Base-by-base conservation (phyloP, 2,329 filamentous ascomycete species). In the Phialophora tarda region DNA sequence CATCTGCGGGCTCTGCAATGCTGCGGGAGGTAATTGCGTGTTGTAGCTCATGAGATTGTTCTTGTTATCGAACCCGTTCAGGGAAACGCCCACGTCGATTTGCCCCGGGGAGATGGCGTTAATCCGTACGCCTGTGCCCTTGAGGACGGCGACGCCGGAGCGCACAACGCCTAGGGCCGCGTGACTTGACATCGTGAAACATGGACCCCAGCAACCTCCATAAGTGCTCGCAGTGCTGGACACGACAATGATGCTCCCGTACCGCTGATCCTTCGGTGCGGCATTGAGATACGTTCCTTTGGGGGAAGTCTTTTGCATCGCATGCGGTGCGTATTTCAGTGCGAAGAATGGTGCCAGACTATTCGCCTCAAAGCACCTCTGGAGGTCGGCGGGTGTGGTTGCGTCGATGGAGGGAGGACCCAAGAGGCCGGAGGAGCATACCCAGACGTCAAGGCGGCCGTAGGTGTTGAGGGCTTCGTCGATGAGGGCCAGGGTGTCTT, bases 231-330 rank as follows among this genome's bases (percentile, higher is more conserved):
- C 86, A 0, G 87, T 85, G 53, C 79, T 83, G 21, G 82, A 82
- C 2, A 89, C 85, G n/a, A 89, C 85, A 51, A 89, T 82, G 65
- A 89, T 88, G 69, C 82, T 85, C 2, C 86, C 86, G 72, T 89
- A 89, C n/a, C 80, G 79, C 57, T 82, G 80, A 70, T 84, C 82
- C 72, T 89, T 89, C 0, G 85, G 84, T 12, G 85, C 83, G 0
- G 87, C 86, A 71, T 89, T 89, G 0, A 84, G 80, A 71, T 89
- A 89, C 51, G 74, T 80, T 7, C 83, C 81, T 68, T 84, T 76
- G 0, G 82, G 79, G 0, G 83, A 84, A 6, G 83, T 82, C 74
- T 89, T 89, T 21, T 78, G 81, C 87, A 89, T 89, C 1, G 87
- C 87, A 2, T 85, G 83, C 0, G 86, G 86, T 0, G 85, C 86